Evolutionary conservation across 345 rosid genomes (phyloP), one percentile per base, ranked within the genome.

Genomic region (Eucalyptus guilfoylei): DNA sequence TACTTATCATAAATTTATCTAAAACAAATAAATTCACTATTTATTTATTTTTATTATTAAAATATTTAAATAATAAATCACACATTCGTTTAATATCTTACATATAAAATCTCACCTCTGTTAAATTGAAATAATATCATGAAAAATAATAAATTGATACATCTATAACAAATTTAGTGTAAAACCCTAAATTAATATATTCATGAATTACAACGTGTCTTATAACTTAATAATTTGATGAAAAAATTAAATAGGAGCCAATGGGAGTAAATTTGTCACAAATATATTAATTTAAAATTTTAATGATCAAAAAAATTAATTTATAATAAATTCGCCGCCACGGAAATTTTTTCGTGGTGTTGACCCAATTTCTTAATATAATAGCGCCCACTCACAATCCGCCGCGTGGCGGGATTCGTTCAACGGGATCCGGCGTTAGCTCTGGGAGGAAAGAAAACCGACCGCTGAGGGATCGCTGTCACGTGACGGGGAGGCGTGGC

Each of bases 121-220:
- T 55, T 55, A 55, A 55, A 21, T 55, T 55, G 13, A 3, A 19
- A 7, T 52, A 52, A 52, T 8, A 52, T 8, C 2, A 52, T 1
- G 2, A 52, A 52, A 54, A 21, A 7, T 21, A 54, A 3, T 3
- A 8, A 52, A 19, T 1, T 0, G 5, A 1, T 55, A 55, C 0
- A 23, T 0, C 1, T 0, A 0, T 2, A 0, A 54, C 0, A 54
- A 54, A 54, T 23, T 19, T 54, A 21, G 0, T 0, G 2, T 54
- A 4, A 54, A 54, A 4, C 0, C 5, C 5, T 54, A 54, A 54
- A 21, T 54, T 54, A 23, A 9, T 54, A 52, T 7, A 17, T 1
- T 7, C 0, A 0, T 50, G 17, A 50, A 50, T 50, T 50, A 0
- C 0, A 28, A 54, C 5, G 2, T 9, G 2, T 49, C 17, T 2